A percentile compares a stretch with the other conserved stretches of the same genome.
Conservation (phyloP, 202 grass and related monocot species). For the Cymbopogon flexuosus region DNA sequence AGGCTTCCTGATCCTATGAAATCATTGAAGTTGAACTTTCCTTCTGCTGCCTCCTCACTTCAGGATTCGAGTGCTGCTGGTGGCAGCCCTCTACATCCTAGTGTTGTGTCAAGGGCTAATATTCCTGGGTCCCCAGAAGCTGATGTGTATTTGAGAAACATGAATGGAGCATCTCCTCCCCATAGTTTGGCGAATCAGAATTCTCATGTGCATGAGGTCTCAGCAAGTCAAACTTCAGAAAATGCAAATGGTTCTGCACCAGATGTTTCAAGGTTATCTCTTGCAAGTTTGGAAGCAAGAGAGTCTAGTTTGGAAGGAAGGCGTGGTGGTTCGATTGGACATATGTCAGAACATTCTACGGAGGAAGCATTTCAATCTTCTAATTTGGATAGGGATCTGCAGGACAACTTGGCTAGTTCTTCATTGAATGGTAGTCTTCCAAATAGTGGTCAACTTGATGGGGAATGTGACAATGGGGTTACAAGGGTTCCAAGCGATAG, state of each 20-base stretch:
- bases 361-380: conserved; percentile 43
- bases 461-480: conserved; percentile 51
- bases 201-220: conserved; percentile 24
- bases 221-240: conserved; percentile 35
- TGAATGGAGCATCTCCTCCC: conserved; percentile 47
- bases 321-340: conserved; percentile 33
- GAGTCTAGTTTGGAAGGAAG: conserved; percentile 43
- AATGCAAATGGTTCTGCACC: conserved; percentile 43
- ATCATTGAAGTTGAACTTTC: conserved; percentile 72
- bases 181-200: conserved; percentile 32
- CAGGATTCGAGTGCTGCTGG: conserved; percentile 40
- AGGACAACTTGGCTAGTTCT: conserved; percentile 33
- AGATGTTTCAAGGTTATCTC: conserved; percentile 41
- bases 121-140: conserved; percentile 54
- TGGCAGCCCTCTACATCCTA: conserved; percentile 50
- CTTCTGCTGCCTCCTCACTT: conserved; percentile 38
- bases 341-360: conserved; percentile 35
- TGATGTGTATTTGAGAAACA: conserved; percentile 42
- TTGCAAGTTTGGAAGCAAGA: conserved; percentile 47
- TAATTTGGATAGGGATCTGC: conserved; percentile 34
- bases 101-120: conserved; percentile 27
- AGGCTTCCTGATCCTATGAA: conserved; percentile 89
- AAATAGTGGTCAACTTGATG: conserved; percentile 49
- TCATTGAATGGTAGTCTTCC: conserved; percentile 48
- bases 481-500: conserved; percentile 55